Evolutionary conservation across 768 basidiomycete species (phyloP), one percentile per base, ranked within the genome.

Genomic region (Daedalea quercina): DNA sequence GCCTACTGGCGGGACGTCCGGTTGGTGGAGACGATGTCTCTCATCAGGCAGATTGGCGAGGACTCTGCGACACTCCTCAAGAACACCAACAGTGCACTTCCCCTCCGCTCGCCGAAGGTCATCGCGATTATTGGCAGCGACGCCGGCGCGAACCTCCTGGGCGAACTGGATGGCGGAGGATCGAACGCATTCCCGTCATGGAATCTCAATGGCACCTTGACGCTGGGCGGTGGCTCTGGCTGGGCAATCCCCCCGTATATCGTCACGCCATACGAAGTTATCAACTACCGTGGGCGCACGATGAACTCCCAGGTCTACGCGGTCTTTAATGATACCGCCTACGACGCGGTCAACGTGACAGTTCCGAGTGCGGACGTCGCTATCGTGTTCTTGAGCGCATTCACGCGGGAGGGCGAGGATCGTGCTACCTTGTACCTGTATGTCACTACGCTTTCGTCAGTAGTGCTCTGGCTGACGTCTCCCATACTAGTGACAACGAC

Each of bases 41-140:
- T 85, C 69, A 67, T 86, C 41, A 75, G 80, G 6, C 64, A 73
- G 35, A 80, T 86, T 41, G 85, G 78, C 35, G 79, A 78, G 2
- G 79, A 83, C 0, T 80, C 80, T 8, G 81, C 79, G 0, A 78
- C 85, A 15, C 69, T 86, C 33, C 69, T 87, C 42, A 87, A 85
- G 66, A 86, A 86, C 60, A 63, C 58, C 3, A 69, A 72, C 37
- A 65, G 66, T 44, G 66, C 68, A 17, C 63, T 82, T 46, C 73
- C 84, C 53, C 57, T 82, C 51, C 67, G 73, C 48, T 63, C 70
- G 41, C 73, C 76, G 1, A 70, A 69, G 60, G 67, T 72, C 4
- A 76, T 86, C 35, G 80, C 70, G 0, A 66, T 87, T 19, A 73
- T 85, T 46, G 85, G 85, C 3, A 75, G 28, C 31, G 28, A 19